Evolutionary conservation across 2,329 filamentous ascomycete genomes (phyloP).

Genomic region (Xylaria multiplex): DNA sequence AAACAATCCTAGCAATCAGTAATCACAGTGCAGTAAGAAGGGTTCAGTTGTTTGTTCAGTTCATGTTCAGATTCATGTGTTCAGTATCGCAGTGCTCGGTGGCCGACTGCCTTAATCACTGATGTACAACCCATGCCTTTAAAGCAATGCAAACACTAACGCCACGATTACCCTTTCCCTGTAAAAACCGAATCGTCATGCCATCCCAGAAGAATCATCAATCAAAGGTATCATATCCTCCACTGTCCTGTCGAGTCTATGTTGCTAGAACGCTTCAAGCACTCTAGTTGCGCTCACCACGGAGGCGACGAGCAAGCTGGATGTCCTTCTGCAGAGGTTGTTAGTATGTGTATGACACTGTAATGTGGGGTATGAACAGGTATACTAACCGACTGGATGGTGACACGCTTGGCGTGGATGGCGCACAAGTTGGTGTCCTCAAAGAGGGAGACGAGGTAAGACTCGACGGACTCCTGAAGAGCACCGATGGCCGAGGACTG

Average conservation of each 20-base stretch:
- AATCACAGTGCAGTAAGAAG: background rate
- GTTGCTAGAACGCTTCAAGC: conserved; percentile 35
- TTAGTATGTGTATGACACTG: conserved; percentile 47
- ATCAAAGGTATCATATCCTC: conserved; percentile 46
- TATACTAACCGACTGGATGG: conserved; percentile 77
- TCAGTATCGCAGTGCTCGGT: conserved; percentile 48
- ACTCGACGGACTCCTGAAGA: conserved; percentile 98
- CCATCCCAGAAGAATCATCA: conserved; percentile 55
- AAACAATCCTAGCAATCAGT: too few species aligned
- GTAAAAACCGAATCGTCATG: conserved; percentile 54
- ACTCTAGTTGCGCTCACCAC: conserved; percentile 87
- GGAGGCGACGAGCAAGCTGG: conserved; percentile 93
- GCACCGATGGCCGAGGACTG: conserved; percentile 98
- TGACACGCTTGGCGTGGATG: conserved; percentile 99
- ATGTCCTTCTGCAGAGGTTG: conserved; percentile 78
- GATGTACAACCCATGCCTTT: conserved; percentile 55
- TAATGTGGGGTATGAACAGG: background rate
- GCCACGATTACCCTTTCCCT: conserved; percentile 55
- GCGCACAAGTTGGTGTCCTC: conserved; percentile 99
- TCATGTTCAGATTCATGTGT: conserved; percentile 50
- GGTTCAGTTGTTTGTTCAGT: conserved; percentile 41
- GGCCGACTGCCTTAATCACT: conserved; percentile 49
- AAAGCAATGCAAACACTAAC: conserved; percentile 56
- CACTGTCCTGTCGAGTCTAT: conserved; percentile 40
- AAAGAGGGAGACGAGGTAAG: conserved; percentile 97